Evolutionary conservation across 2,329 filamentous ascomycete species (phyloP), one percentile per base, ranked within the genome.

Genomic region (Ophiosphaerella narmari): DNA sequence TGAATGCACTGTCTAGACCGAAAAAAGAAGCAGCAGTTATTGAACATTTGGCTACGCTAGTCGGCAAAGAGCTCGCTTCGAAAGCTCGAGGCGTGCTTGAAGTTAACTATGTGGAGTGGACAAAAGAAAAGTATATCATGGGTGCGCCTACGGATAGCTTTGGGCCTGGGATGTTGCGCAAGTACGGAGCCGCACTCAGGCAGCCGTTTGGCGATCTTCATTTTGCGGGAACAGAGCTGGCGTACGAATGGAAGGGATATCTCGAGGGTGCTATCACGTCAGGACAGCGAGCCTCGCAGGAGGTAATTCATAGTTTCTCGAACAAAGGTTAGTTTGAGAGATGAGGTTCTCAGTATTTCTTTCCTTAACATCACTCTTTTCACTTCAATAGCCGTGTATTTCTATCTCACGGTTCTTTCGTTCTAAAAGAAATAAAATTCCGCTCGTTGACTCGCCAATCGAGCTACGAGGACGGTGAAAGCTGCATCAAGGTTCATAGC

Each of bases 251-350:
- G 80, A 80, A 79, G 51, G 80, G 81, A 0, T 83, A 83, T 60
- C 81, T 83, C 78, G 81, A 84, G 55, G 81, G 82, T 2, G 81
- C 81, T 0, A 64, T 83, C 4, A 57, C 74, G 8, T 75, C 70
- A 35, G 81, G 81, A 1, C 71, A 79, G 46, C 66, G 76, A 23
- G 81, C 69, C 1, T 79, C 78, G 0, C 60, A 62, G 16, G 77
- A 82, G 55, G 75, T 80, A 4, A 48, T 78, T 31, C 32, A 58
- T 4, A 29, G 7, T 11, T 29, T 29, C 26, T 29, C 26, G 6
- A 11, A 8, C 7, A 29, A 29, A 29, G 26, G 11, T 29, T 29
- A 29, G 26, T 29, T 21, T 21, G 18, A 21, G 18, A 21, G 18
- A 21, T 21, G 3, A 21, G 18, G 18, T 21, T 21, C 18, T 21